Percentiles rank a stretch among this genome's conserved stretches.
Evolutionary conservation across 2,329 filamentous ascomycete species (phyloP).

Genomic region (Pyricularia sp.): DNA sequence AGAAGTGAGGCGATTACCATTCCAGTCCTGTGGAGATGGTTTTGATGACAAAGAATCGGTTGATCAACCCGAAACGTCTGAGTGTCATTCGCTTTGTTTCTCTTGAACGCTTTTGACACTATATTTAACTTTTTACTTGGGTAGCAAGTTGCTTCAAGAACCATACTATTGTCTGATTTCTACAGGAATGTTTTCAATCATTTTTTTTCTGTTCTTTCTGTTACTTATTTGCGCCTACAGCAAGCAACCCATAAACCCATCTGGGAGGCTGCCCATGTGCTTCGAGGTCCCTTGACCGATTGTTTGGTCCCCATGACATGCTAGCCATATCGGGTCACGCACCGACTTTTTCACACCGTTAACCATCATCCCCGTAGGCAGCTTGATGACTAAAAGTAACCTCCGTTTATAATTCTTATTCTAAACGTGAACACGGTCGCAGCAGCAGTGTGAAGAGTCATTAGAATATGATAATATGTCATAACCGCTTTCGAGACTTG

Average conservation of each 20-base stretch:
- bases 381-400: neutral
- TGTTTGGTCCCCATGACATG: neutral
- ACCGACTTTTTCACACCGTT: neutral
- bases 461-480: neutral
- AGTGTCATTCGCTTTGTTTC: neutral
- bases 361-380: neutral
- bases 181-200: too few species aligned
- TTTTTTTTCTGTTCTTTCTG: too few species aligned
- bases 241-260: too few species aligned
- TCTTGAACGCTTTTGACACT: too few species aligned
- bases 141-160: too few species aligned
- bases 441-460: neutral
- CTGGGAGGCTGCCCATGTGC: too few species aligned
- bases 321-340: neutral
- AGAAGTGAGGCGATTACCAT: slow-evolving; percentile 16
- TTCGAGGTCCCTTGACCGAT: too few species aligned
- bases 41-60: neutral
- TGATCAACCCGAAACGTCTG: neutral
- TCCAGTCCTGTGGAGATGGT: neutral
- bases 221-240: too few species aligned
- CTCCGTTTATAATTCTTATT: neutral
- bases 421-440: neutral
- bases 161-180: too few species aligned
- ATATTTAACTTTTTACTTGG: too few species aligned
- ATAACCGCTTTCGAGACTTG: neutral